Conservation (phyloP, 331 rosid species). For the Malus hybrid region DNA sequence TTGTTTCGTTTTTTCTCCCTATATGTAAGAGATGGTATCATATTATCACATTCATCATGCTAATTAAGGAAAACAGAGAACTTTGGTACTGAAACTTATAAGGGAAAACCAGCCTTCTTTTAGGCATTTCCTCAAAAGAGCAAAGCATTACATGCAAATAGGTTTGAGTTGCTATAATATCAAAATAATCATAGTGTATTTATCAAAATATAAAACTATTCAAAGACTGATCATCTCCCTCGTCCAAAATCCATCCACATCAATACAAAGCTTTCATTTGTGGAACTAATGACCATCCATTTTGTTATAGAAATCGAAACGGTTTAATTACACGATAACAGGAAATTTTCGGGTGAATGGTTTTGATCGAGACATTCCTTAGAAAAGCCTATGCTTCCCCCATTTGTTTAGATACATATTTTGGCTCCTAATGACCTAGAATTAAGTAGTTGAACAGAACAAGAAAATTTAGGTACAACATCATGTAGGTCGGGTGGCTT, state of each 20-base stretch:
- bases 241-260: neutral
- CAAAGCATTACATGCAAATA: neutral
- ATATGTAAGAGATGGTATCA: neutral
- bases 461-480: neutral
- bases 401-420: neutral
- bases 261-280: neutral
- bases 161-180: neutral
- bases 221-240: neutral
- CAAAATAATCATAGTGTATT: neutral
- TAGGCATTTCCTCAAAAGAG: no score
- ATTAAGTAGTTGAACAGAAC: neutral
- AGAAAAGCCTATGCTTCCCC: neutral
- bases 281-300: neutral
- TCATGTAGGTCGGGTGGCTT: neutral
- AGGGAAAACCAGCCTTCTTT: no score
- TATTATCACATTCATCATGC: neutral
- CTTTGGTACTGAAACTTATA: neutral
- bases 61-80: neutral
- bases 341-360: neutral
- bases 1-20: neutral
- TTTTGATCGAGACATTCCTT: neutral
- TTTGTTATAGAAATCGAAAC: neutral
- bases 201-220: neutral
- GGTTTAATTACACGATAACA: neutral
- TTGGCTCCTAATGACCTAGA: neutral